Evolutionary conservation across 345 rosid species (phyloP), one percentile per base, ranked within the genome.

Genomic region (Eucalyptus paniculata): DNA sequence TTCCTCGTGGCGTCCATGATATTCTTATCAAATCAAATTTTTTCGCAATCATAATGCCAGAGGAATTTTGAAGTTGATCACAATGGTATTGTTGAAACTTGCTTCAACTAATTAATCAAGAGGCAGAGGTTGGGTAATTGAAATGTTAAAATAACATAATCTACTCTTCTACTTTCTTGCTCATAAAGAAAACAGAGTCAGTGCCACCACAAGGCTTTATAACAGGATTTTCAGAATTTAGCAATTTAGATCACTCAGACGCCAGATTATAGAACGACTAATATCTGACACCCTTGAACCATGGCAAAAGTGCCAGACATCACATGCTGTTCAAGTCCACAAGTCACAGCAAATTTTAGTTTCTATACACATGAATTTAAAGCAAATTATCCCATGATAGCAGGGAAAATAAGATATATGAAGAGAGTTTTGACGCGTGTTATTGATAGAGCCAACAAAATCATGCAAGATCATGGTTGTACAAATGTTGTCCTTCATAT

Each of bases 1-100:
- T 92, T 95, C 92, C 96, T 62, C 88, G 96, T 97, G 89, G 96
- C 95, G 88, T 97, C 98, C 93, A 96, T 91, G 89, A 96, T 97
- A 89, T 97, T 96, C 92, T 96, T 98, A 72, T 87, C 93, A 88
- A 97, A n/a, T n/a, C n/a, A n/a, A n/a, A n/a, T n/a, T n/a, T n/a
- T n/a, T n/a, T n/a, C n/a, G n/a, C n/a, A n/a, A n/a, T n/a, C n/a
- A n/a, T n/a, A n/a, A n/a, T n/a, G n/a, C n/a, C n/a, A n/a, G n/a
- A n/a, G n/a, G n/a, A n/a, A n/a, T n/a, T n/a, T n/a, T n/a, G n/a
- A n/a, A n/a, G n/a, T n/a, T n/a, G n/a, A n/a, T n/a, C n/a, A n/a
- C n/a, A n/a, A n/a, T n/a, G n/a, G n/a, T n/a, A n/a, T n/a, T n/a
- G n/a, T n/a, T n/a, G n/a, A n/a, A n/a, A n/a, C n/a, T n/a, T n/a